Evolutionary conservation across 2,329 filamentous ascomycete genomes (phyloP).

Genomic region (Akanthomyces lecanii): DNA sequence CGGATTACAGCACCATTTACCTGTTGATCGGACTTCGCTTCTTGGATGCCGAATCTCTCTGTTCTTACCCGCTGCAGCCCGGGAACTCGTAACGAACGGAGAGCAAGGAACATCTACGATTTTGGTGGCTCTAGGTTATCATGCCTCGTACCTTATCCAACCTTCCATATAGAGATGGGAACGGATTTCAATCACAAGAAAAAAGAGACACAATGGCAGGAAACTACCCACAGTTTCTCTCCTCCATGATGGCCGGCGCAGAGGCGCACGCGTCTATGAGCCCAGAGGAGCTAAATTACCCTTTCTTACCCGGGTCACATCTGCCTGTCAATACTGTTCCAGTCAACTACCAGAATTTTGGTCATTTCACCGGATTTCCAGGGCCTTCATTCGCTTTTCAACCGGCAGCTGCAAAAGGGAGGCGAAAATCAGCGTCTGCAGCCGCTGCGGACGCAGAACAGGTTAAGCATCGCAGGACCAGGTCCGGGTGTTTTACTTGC

Average conservation of each 20-base stretch:
- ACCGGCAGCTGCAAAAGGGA: constrained; percentile 45
- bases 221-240: constrained; percentile 53
- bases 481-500: constrained; percentile 92
- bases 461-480: constrained; percentile 87
- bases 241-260: constrained; percentile 49
- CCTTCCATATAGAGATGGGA: not conserved
- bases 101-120: not conserved
- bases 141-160: not conserved
- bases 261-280: constrained; percentile 36
- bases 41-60: not conserved
- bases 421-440: constrained; percentile 43
- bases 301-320: constrained; percentile 23
- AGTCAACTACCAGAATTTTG: constrained; percentile 39
- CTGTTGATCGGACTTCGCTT: not conserved
- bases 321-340: constrained; percentile 26
- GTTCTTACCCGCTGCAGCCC: not conserved
- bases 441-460: constrained; percentile 53
- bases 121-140: not conserved
- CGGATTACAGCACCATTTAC: too few relatives aligned
- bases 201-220: constrained; percentile 42
- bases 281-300: constrained; percentile 37
- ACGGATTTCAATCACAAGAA: not conserved
- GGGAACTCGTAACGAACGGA: not conserved
- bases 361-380: constrained; percentile 47
- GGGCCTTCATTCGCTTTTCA: constrained; percentile 47